Evolutionary conservation across 352 stramenopile genomes (phyloP).

Genomic region (Pythium utonaiense): DNA sequence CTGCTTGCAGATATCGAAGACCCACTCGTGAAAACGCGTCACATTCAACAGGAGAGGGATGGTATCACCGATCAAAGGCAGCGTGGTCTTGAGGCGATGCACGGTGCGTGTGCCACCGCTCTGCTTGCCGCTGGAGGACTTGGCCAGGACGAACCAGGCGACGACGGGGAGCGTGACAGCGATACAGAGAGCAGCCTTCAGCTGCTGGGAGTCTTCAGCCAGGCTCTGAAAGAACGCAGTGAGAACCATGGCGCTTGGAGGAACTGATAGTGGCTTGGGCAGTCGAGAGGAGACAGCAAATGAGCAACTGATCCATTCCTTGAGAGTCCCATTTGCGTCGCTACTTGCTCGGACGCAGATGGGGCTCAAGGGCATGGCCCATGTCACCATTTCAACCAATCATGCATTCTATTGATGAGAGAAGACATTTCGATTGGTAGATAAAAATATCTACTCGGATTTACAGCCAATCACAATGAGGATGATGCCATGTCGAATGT

Average conservation of each 20-base stretch:
- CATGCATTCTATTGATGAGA: too few relatives aligned
- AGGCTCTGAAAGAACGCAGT: slow-evolving; percentile 3
- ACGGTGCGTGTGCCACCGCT: background rate
- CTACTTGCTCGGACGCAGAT: too few relatives aligned
- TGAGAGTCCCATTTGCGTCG: background rate
- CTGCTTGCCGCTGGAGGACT: background rate
- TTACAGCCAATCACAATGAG: background rate
- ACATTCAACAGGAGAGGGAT: slow-evolving; percentile 2
- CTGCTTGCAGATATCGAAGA: slow-evolving; percentile 9
- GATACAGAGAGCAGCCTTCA: background rate
- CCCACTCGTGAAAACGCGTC: slow-evolving; percentile 13
- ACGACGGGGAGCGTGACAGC: slow-evolving; percentile 7
- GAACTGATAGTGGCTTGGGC: background rate
- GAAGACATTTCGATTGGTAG: background rate
- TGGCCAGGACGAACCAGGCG: background rate
- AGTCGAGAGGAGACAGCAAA: background rate
- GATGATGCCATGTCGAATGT: background rate
- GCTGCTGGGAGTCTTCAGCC: background rate
- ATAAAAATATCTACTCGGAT: background rate
- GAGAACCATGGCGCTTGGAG: slow-evolving; percentile 2
- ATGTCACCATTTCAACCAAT: background rate
- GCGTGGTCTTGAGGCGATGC: slow-evolving; percentile 1
- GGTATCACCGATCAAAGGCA: slow-evolving; percentile 16
- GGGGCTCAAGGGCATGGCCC: too few relatives aligned
- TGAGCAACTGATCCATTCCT: background rate